Evolutionary conservation across 2,329 filamentous ascomycete species (phyloP), one percentile per base, ranked within the genome.

Genomic region (Xylariaceae sp.): DNA sequence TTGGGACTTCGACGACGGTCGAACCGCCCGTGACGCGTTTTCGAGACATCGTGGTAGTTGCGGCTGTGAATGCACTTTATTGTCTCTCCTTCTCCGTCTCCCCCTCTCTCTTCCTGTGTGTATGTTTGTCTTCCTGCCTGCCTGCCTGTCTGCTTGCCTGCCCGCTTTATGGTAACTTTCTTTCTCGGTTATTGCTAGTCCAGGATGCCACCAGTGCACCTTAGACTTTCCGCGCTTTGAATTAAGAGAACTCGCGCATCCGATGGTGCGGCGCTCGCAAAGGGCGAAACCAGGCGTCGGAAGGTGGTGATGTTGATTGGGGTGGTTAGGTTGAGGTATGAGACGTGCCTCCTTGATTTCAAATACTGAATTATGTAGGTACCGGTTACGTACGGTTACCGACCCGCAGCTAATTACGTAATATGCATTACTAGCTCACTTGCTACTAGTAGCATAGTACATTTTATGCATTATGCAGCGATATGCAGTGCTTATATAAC

Each of bases 41-140:
- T 48, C 71, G 71, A 44, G 72, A 74, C 72, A 75, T 75, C 53
- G 44, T 60, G 49, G 34, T 16, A 39, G 54, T 15, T 45, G 34
- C n/a, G 30, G n/a, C 16, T 21, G 22, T 10, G 29, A n/a, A 9
- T 36, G 19, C 18, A 34, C 15, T 54, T 16, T 39, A 16, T 43
- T 22, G 8, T 30, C 22, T 42, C 16, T 26, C 19, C 22, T 34
- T 3, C 39, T 32, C 43, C 47, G 48, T 39, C 55, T 36, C 43
- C 6, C 12, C n/a, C 7, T 8, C 12, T 39, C 29, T 42, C 10
- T 8, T 13, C 13, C 15, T 15, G 26, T 42, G 36, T 43, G 43
- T 34, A 44, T 44, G 10, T 34, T 5, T 34, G 32, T 34, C 13
- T 13, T 3, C 13, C 10, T 34, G 13, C 3, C 13, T 34, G 32